Percentiles rank a stretch among this genome's conserved stretches.
phyloP scores from a whole-genome alignment of 2,329 filamentous ascomycete species.

The Fusarium sp. region DNA sequence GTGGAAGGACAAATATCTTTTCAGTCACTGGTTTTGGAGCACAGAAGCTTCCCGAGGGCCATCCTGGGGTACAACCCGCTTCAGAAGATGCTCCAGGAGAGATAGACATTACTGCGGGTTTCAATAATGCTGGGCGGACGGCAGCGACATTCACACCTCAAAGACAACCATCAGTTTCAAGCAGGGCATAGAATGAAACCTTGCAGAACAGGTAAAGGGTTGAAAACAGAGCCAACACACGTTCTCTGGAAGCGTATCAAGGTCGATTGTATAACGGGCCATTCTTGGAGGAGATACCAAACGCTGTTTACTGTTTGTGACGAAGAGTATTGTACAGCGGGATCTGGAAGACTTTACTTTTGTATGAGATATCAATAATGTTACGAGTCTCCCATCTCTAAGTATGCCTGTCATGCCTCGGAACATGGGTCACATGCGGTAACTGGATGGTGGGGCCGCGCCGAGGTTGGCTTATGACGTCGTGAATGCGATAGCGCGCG shows the following conservation, averaged over 20 bases:
- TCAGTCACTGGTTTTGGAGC: slow-evolving; percentile 66
- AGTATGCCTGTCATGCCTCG: slow-evolving; percentile 8
- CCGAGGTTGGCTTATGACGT: slow-evolving; percentile 38
- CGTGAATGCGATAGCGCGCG: slow-evolving; percentile 13
- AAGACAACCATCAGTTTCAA: slow-evolving; percentile 58
- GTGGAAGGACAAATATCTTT: slow-evolving; percentile 72
- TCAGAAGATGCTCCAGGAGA: slow-evolving; percentile 69
- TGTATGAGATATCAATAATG: not conserved
- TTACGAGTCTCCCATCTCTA: not conserved
- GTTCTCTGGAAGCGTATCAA: not conserved
- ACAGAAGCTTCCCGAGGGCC: slow-evolving; percentile 62
- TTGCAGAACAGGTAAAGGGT: not conserved
- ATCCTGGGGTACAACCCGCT: slow-evolving; percentile 56
- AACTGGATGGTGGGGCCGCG: not conserved
- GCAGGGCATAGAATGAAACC: slow-evolving; percentile 52
- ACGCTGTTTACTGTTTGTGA: not conserved
- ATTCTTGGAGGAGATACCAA: not conserved
- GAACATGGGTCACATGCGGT: slow-evolving; percentile 33
- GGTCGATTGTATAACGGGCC: not conserved
- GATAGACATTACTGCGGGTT: slow-evolving; percentile 57
- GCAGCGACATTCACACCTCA: slow-evolving; percentile 58
- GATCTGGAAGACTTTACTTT: not conserved
- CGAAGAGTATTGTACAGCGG: not conserved
- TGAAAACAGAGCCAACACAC: not conserved
- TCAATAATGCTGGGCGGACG: slow-evolving; percentile 51